Evolutionary conservation across 805 yeast genomes (phyloP), one percentile per base, ranked within the genome.

Genomic region (Yarrowia sp.): DNA sequence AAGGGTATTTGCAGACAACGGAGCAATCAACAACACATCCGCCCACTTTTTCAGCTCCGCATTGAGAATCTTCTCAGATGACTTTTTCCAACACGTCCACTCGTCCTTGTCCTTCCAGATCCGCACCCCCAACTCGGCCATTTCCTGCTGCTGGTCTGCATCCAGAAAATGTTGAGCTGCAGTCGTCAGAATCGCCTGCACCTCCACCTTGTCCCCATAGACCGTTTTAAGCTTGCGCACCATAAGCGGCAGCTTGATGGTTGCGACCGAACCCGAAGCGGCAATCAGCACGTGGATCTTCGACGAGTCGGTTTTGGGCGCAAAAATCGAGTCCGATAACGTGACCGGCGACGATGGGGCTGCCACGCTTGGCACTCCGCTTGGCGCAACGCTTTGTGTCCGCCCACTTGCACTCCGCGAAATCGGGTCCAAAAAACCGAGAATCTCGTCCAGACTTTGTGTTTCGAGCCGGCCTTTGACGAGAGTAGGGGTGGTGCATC

Each of bases 41-140:
- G 99, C 98, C 99, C 99, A 93, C 69, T 97, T 86, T 66, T 98
- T 85, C 64, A 93, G 80, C 75, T 91, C 96, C 67, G 92, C 91
- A 75, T 93, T 98, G 68, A 95, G 80, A 61, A 92, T 93, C 4
- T 97, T 96, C 74, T 93, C 98, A 32, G 89, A 86, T 36, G 78
- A 78, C 51, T 43, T 58, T 14, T 58, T 58, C 64, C 64, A 58
- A 10, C 51, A 58, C 14, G 51, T 44, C 99, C 99, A 93, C 75
- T 93, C 98, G 74, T 95, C 98, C 67, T 83, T 83, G 72, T 93
- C 98, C 73, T 92, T 82, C 98, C 98, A 93, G 8, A 93, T 84
- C 68, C 87, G 87, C 43, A 92, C 91, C 1, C 43, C 50, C 8
- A 38, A n/a, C 9, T 38, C 44, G 22, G 44, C 8, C 60, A 51